Evolutionary conservation across 1,284 basidiomycete species (phyloP).

Genomic region (Lignosus rhinocerotis): DNA sequence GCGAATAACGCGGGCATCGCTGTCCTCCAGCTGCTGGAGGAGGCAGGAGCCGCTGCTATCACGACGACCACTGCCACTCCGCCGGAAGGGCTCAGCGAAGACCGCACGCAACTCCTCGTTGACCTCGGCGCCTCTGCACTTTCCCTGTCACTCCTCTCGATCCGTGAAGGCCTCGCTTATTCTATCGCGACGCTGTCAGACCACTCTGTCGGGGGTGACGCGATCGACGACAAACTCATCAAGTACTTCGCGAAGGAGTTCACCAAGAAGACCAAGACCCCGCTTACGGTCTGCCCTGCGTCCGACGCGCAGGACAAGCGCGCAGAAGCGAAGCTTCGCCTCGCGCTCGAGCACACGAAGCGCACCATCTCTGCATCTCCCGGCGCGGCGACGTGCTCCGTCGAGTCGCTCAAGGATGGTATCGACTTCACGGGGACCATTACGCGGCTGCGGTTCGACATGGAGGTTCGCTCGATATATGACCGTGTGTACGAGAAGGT

Average conservation of each 20-base stretch:
- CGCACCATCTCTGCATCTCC: conserved; percentile 88
- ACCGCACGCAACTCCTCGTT: conserved; percentile 70
- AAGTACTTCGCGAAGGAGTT: conserved; percentile 96
- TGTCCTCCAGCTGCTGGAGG: conserved; percentile 85
- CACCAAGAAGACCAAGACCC: conserved; percentile 92
- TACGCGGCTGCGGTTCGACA: conserved; percentile 93
- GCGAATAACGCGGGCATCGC: conserved; percentile 82
- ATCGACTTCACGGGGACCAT: conserved; percentile 91
- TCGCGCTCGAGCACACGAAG: conserved; percentile 95
- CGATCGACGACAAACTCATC: conserved; percentile 83
- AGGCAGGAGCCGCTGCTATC: conserved; percentile 77
- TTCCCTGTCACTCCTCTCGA: conserved; percentile 59
- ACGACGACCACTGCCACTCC: conserved; percentile 50
- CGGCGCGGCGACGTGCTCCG: conserved; percentile 86
- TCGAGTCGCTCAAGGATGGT: conserved; percentile 95
- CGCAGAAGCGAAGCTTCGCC: conserved; percentile 89
- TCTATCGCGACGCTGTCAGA: conserved; percentile 51
- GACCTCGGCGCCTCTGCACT: conserved; percentile 73
- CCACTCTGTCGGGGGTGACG: conserved; percentile 53
- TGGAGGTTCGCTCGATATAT: conserved; percentile 81
- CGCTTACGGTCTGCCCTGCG: conserved; percentile 65
- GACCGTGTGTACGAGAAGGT: conserved; percentile 66
- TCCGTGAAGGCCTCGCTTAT: conserved; percentile 68
- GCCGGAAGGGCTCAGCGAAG: conserved; percentile 45
- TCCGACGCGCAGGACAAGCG: conserved; percentile 71